Base-by-base conservation (phyloP, 495 filamentous ascomycete species). In the Hapsidospora chrysogenum region DNA sequence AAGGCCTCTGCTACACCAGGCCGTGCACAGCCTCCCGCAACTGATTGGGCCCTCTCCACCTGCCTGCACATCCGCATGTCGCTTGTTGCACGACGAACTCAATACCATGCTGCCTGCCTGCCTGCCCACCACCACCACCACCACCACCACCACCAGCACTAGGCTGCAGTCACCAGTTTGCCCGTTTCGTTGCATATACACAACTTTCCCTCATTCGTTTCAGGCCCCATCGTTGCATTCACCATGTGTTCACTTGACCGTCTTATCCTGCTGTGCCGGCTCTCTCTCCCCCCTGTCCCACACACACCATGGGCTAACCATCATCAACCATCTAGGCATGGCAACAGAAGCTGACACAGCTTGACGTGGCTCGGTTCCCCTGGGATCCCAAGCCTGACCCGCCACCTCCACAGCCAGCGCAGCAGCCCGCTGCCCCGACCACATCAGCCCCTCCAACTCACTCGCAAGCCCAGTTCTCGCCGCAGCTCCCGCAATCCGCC, bases 291-390 rank as follows among this genome's bases (percentile, higher is more conserved):
- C 26, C 33, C 44, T 20, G 10, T 52, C 23, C 23, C 7, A 7
- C n/a, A n/a, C n/a, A n/a, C n/a, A n/a, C 47, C 47, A 37, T 46
- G 48, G 37, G 48, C 39, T 32, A 29, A 37, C 18, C 42, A 32
- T 27, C n/a, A 23, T n/a, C n/a, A n/a, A n/a, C n/a, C n/a, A n/a
- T n/a, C 41, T 49, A 97, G 89, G 79, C 68, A 57, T 99, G 92
- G 92, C 87, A 95, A 57, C 64, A 70, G 38, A 92, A 85, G 58
- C 72, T 96, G 15, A 78, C 87, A 0, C 71, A 74, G 44, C 69
- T 85, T 31, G 68, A 77, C 31, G 71, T 93, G 41, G 92, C 86
- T 35, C 62, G 72, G 26, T 96, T 95, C 57, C 92, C 92, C 16
- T 99, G 92, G 92, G 92, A 96, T 48, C 89, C 89, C 42, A 68